phyloP scores from a whole-genome alignment of 257 asterid species.

The Knoxia roxburghii region DNA sequence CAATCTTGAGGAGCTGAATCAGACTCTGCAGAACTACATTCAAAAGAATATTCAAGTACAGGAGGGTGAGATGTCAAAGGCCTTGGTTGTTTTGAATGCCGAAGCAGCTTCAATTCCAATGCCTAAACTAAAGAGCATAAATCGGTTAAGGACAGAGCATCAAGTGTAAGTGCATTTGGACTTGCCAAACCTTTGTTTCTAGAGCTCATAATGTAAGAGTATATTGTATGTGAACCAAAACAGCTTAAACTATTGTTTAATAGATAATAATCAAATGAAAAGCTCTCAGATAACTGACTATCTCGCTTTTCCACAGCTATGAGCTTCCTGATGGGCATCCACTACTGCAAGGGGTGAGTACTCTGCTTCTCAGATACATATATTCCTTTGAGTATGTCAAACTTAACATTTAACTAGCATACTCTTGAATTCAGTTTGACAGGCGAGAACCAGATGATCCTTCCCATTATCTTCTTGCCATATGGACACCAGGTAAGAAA shows the following conservation, averaged over 20 bases:
- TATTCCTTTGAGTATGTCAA: slow-evolving; percentile 9
- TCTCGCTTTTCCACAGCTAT: slow-evolving; percentile 55
- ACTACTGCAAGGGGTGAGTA: slow-evolving; percentile 74
- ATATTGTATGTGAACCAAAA: not conserved
- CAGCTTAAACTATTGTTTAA: not conserved
- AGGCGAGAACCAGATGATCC: slow-evolving; percentile 95
- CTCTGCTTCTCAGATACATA: slow-evolving; percentile 13
- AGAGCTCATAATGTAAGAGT: not conserved
- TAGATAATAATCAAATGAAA: slow-evolving; percentile 1
- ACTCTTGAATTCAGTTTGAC: slow-evolving; percentile 58
- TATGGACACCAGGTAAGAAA: slow-evolving; percentile 93
- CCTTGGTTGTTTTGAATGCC: slow-evolving; percentile 75
- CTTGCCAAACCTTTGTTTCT: not conserved
- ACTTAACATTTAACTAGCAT: slow-evolving; percentile 14
- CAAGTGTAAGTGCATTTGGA: slow-evolving; percentile 66
- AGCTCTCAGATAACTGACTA: slow-evolving; percentile 10
- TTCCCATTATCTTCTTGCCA: slow-evolving; percentile 83
- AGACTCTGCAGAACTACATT: slow-evolving; percentile 63
- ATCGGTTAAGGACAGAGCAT: slow-evolving; percentile 95
- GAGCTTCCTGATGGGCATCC: slow-evolving; percentile 96
- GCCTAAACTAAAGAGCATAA: slow-evolving; percentile 82
- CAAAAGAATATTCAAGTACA: slow-evolving; percentile 54
- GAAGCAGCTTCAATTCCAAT: slow-evolving; percentile 86
- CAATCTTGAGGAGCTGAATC: slow-evolving; percentile 74
- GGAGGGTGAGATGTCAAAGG: slow-evolving; percentile 71